Conservation (phyloP, 192 early-diverging fungal genomes). For the Coemansia sp. region DNA sequence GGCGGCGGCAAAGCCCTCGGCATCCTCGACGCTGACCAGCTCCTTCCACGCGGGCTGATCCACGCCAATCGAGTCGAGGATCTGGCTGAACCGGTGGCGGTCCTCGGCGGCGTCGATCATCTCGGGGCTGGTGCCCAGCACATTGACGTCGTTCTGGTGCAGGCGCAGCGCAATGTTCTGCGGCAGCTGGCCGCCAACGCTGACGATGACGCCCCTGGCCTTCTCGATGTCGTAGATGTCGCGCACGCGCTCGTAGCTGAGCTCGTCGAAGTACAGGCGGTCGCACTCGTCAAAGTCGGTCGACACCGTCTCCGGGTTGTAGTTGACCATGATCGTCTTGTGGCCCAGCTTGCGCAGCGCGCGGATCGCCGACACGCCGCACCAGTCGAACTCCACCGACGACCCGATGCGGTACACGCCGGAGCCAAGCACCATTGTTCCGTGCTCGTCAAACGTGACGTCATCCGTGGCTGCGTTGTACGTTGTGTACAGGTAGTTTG, state of each 20-base stretch:
- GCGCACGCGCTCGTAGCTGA: conserved; percentile 90
- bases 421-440: conserved; percentile 94
- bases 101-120: conserved; percentile 95
- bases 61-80: conserved; percentile 89
- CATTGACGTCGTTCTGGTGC: conserved; percentile 72
- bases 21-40: conserved; percentile 80
- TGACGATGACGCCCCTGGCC: conserved; percentile 84
- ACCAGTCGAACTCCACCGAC: conserved; percentile 98
- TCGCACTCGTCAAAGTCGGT: conserved; percentile 99
- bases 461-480: conserved; percentile 90
- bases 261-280: conserved; percentile 97
- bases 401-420: conserved; percentile 98
- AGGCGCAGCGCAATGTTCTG: conserved; percentile 95
- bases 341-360: conserved; percentile 77
- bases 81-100: conserved; percentile 92
- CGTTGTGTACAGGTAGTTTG: conserved; percentile 98
- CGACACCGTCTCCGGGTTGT: conserved; percentile 98
- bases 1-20: conserved; percentile 77
- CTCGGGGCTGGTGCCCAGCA: conserved; percentile 87
- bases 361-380: conserved; percentile 78
- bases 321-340: conserved; percentile 96
- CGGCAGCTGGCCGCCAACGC: conserved; percentile 93
- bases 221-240: conserved; percentile 93
- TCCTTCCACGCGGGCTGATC: conserved; percentile 98
- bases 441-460: conserved; percentile 83